A percentile compares a stretch with the other conserved stretches of the same genome.
Evolutionary conservation across 176 grass and related monocot species (phyloP).

Genomic region (Avena sativa): DNA sequence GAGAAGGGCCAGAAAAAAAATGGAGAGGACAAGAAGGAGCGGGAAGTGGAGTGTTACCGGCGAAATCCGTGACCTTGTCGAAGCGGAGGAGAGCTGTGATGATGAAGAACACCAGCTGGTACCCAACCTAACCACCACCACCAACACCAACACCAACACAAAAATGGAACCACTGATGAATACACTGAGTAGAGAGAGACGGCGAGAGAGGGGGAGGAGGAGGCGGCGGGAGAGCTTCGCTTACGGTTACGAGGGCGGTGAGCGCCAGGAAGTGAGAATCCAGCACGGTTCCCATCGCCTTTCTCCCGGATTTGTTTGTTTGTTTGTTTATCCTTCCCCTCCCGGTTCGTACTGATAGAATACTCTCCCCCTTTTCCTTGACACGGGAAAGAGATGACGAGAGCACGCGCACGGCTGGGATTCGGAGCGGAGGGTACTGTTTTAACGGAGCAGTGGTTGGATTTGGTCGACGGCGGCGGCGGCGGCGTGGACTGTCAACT

Average conservation of each 20-base stretch:
- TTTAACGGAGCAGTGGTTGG: constrained; percentile 6
- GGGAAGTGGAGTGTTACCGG: constrained; percentile 51
- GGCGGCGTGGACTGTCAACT: background rate
- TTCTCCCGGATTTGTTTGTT: background rate
- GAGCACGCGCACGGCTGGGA: background rate
- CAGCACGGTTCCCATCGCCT: constrained; percentile 76
- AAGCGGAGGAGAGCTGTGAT: constrained; percentile 86
- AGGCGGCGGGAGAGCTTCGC: background rate
- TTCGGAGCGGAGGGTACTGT: background rate
- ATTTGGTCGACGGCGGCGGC: constrained; percentile 15
- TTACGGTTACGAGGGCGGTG: constrained; percentile 91
- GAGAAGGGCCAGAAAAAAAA: too few species aligned
- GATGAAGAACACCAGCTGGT: constrained; percentile 95
- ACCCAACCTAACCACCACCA: constrained; percentile 64
- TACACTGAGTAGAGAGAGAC: background rate
- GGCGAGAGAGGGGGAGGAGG: background rate
- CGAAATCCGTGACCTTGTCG: constrained; percentile 98
- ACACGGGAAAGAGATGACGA: background rate
- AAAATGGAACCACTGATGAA: background rate
- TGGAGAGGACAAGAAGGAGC: too few species aligned
- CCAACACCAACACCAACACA: background rate
- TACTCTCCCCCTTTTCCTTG: too few species aligned
- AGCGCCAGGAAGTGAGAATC: constrained; percentile 94
- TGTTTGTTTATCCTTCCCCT: background rate
- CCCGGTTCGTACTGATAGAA: background rate